Evolutionary conservation across 306 rosid species (phyloP).

Genomic region (Arachis hypogaea): DNA sequence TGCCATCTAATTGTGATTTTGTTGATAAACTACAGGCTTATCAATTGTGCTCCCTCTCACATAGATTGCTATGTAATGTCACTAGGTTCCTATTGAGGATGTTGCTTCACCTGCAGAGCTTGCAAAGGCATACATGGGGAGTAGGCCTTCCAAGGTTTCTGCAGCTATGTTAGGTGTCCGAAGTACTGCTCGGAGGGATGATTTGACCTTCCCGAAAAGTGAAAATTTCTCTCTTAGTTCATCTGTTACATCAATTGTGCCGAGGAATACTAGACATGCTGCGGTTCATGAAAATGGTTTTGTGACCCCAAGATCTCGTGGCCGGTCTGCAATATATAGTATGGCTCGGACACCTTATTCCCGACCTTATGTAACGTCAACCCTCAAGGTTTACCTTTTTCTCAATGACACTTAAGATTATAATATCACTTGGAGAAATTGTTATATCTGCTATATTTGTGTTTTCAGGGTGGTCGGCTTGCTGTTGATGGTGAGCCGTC

Average conservation of each 20-base stretch:
- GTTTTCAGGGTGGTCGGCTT: slow-evolving; percentile 54
- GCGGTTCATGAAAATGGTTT: slow-evolving; percentile 66
- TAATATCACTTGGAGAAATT: slow-evolving; percentile 8
- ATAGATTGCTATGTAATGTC: slow-evolving; percentile 38
- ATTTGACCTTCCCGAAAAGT: slow-evolving; percentile 42
- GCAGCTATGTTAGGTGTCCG: slow-evolving; percentile 56
- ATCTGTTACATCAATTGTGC: slow-evolving; percentile 55
- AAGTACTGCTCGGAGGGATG: slow-evolving; percentile 47
- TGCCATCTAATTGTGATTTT: slow-evolving; percentile 6
- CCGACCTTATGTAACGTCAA: slow-evolving; percentile 53
- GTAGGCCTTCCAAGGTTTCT: slow-evolving; percentile 67
- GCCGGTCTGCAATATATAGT: slow-evolving; percentile 85
- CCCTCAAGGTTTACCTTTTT: slow-evolving; percentile 60
- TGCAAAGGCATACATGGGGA: slow-evolving; percentile 94
- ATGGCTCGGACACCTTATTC: slow-evolving; percentile 91
- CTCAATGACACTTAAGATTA: slow-evolving; percentile 7
- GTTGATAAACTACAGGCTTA: slow-evolving; percentile 31
- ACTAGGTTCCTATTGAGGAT: slow-evolving; percentile 75
- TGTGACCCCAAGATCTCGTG: slow-evolving; percentile 76
- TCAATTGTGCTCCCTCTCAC: slow-evolving; percentile 33
- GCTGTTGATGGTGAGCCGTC: slow-evolving; percentile 56
- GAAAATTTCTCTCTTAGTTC: slow-evolving; percentile 51
- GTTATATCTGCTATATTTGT: slow-evolving; percentile 34
- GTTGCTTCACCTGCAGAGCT: slow-evolving; percentile 86
- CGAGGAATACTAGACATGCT: slow-evolving; percentile 54